These are phyloP conservation scores for Cordyceps cateniannulata DNA, from an alignment of 2,329 filamentous ascomycete species.

Conservation along the genomic window DNA sequence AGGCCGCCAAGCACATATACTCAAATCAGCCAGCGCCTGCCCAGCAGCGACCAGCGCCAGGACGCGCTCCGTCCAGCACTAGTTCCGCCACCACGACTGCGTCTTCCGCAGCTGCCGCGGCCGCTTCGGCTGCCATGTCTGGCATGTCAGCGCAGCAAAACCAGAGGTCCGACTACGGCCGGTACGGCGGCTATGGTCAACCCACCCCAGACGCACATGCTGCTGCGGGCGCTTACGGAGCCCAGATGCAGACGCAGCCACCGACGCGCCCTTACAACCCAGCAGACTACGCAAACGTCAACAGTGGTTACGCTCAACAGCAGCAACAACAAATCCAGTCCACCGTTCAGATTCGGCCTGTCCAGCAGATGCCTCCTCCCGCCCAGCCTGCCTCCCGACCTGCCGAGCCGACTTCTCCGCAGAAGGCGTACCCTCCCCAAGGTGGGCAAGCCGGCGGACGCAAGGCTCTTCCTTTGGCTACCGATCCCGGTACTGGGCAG, in stretches of 20 bases:
- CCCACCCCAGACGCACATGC: slow-evolving; percentile 30
- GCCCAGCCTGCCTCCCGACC: slow-evolving; percentile 29
- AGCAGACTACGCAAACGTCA: slow-evolving; percentile 60
- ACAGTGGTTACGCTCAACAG: slow-evolving; percentile 35
- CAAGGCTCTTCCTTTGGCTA: slow-evolving; percentile 65
- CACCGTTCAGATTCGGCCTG: slow-evolving; percentile 30
- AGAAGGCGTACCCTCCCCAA: slow-evolving; percentile 15
- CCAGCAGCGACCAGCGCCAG: slow-evolving; percentile 33
- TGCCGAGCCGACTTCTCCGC: slow-evolving; percentile 26
- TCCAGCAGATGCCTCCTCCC: slow-evolving; percentile 23
- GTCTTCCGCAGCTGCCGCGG: slow-evolving; percentile 35
- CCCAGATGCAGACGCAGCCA: slow-evolving; percentile 3
- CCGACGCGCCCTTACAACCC: slow-evolving; percentile 52
- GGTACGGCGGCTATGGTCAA: slow-evolving; percentile 29
- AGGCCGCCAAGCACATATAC: slow-evolving; percentile 60
- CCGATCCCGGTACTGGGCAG: slow-evolving; percentile 65
- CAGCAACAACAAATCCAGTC: slow-evolving; percentile 30
- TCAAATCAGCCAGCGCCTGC: slow-evolving; percentile 39
- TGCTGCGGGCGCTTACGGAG: slow-evolving; percentile 27
- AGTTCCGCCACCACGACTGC: neutral
- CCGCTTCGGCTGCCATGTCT: slow-evolving; percentile 54
- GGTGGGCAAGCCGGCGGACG: slow-evolving; percentile 28
- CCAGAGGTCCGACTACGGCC: slow-evolving; percentile 29
- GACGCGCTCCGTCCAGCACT: slow-evolving; percentile 47
- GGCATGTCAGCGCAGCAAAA: slow-evolving; percentile 24